These are phyloP conservation scores for Oemleria cerasiformis DNA, from an alignment of 306 rosid genomes.

Conservation along the genomic window DNA sequence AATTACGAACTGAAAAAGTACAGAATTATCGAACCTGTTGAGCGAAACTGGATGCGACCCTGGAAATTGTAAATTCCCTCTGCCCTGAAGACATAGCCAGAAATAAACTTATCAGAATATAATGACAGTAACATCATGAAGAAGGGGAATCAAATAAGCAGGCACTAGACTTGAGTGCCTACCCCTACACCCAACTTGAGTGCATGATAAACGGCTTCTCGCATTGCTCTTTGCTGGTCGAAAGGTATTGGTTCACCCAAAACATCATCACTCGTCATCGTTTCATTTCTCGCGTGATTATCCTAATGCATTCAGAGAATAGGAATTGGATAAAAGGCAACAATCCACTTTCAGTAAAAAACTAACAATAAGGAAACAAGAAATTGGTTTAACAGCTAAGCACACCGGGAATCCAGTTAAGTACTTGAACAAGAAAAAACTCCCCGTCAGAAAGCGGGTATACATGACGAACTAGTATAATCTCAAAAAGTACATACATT, in stretches of 20 bases:
- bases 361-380: no score
- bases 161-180: constrained; percentile 25
- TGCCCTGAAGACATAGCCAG: constrained; percentile 43
- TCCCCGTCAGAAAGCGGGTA: background rate
- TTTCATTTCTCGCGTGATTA: constrained; percentile 40
- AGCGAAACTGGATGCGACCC: constrained; percentile 98
- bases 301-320: constrained; percentile 40
- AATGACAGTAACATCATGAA: constrained; percentile 14
- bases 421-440: background rate
- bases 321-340: background rate
- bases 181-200: constrained; percentile 80
- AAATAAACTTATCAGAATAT: constrained; percentile 13
- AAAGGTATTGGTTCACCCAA: constrained; percentile 93
- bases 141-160: background rate
- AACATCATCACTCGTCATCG: constrained; percentile 89
- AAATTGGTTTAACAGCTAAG: background rate
- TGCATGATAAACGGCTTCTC: constrained; percentile 79
- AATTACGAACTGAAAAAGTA: background rate
- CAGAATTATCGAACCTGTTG: constrained; percentile 51
- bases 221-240: constrained; percentile 82
- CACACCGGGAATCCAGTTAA: background rate
- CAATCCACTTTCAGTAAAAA: background rate
- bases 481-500: constrained; percentile 52
- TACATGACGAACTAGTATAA: background rate
- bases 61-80: constrained; percentile 77